These are phyloP conservation scores for Jatropha multifida DNA, from an alignment of 441 rosid genomes.

Conservation along the genomic window DNA sequence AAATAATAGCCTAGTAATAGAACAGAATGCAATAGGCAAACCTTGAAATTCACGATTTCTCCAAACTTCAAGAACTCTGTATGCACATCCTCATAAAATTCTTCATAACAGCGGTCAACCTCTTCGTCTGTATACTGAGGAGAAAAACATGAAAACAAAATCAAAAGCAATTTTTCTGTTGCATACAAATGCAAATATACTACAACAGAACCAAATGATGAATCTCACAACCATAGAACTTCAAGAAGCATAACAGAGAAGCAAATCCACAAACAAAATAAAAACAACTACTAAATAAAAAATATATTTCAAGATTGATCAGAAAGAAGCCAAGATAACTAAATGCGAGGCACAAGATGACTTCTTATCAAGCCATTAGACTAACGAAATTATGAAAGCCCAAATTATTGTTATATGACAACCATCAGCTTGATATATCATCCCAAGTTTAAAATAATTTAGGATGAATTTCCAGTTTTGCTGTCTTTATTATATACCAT, in stretches of 20 bases:
- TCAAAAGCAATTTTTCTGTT: slow-evolving; percentile 16
- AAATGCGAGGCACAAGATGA: background rate
- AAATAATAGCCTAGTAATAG: background rate
- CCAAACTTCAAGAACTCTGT: slow-evolving; percentile 95
- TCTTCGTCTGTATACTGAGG: slow-evolving; percentile 92
- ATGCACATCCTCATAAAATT: slow-evolving; percentile 97
- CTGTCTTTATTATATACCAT: background rate
- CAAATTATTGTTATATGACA: background rate
- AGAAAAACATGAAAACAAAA: slow-evolving; percentile 24
- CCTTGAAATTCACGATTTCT: slow-evolving; percentile 96
- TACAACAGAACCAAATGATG: background rate
- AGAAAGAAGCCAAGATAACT: background rate
- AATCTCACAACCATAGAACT: background rate
- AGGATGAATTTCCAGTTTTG: background rate
- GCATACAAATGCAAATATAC: background rate
- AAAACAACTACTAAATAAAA: slow-evolving; percentile 3
- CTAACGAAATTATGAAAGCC: background rate
- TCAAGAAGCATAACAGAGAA: background rate
- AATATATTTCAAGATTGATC: background rate
- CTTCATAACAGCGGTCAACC: slow-evolving; percentile 76
- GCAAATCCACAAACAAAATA: background rate
- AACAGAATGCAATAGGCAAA: slow-evolving; percentile 30
- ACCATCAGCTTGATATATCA: background rate
- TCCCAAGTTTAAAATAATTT: background rate
- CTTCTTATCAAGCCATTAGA: background rate